Percentiles rank a stretch among this genome's conserved stretches.
Conservation (phyloP, 1,284 basidiomycete species). For the Pseudozyma sp. region DNA sequence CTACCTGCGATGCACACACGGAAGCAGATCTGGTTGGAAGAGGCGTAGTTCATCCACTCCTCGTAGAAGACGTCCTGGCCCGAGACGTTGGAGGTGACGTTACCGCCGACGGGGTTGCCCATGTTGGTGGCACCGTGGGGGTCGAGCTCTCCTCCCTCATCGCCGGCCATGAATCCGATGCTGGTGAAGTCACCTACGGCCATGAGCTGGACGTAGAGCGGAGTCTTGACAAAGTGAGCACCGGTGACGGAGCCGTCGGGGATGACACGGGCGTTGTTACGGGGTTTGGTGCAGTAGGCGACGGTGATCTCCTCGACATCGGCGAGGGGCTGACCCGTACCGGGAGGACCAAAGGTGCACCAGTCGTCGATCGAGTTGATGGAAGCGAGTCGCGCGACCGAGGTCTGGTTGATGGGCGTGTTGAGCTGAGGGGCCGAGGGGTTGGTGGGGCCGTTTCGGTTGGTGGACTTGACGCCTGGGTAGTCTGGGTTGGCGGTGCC, state of each 20-base stretch:
- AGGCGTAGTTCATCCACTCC: constrained; percentile 71
- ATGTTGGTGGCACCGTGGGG: constrained; percentile 67
- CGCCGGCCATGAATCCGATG: constrained; percentile 58
- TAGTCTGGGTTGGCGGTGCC: constrained; percentile 56
- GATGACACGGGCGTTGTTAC: constrained; percentile 68
- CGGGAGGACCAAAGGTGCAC: constrained; percentile 69
- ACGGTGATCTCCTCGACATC: constrained; percentile 78
- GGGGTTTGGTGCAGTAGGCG: constrained; percentile 77
- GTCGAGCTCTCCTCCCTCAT: constrained; percentile 68
- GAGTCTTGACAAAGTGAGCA: constrained; percentile 67
- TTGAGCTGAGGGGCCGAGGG: constrained; percentile 55
- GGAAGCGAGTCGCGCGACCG: constrained; percentile 61
- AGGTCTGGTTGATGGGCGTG: constrained; percentile 67
- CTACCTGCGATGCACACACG: constrained; percentile 66
- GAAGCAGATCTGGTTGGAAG: constrained; percentile 65
- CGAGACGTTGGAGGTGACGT: constrained; percentile 72
- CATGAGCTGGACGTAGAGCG: constrained; percentile 71
- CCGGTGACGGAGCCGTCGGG: constrained; percentile 67
- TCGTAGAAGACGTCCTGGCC: constrained; percentile 72
- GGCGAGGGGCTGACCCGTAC: constrained; percentile 73
- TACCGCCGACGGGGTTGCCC: constrained; percentile 73
- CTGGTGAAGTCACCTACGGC: constrained; percentile 69
- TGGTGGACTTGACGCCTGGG: constrained; percentile 54
- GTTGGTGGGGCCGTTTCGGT: constrained; percentile 62
- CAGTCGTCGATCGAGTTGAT: constrained; percentile 67